Conservation (phyloP, 2,329 filamentous ascomycete species). For the Xylaria sp. region DNA sequence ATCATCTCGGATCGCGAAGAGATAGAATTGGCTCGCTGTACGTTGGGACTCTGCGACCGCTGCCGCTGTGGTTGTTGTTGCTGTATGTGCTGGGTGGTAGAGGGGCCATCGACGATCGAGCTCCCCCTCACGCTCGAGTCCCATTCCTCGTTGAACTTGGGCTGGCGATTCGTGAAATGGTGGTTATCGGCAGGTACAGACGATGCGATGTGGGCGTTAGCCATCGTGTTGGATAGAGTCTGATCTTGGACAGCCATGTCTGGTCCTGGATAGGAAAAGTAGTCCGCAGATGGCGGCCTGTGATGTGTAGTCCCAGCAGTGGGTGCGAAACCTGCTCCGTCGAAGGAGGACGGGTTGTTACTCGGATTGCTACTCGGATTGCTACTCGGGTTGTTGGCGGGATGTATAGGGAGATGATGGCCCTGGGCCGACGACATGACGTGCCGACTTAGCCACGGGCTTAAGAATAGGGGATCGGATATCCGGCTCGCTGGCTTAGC, state of each 20-base stretch:
- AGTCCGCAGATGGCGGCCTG: slow-evolving; percentile 33
- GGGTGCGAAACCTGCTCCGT: slow-evolving; percentile 20
- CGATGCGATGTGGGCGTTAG: slow-evolving; percentile 44
- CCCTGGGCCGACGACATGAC: slow-evolving; percentile 34
- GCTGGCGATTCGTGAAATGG: slow-evolving; percentile 40
- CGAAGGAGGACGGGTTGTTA: slow-evolving; percentile 31
- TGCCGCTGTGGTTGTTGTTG: slow-evolving; percentile 32
- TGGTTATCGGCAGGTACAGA: slow-evolving; percentile 33
- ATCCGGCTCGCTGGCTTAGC: neutral
- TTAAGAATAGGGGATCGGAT: slow-evolving; percentile 14
- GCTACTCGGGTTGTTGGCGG: neutral
- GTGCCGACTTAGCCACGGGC: slow-evolving; percentile 23
- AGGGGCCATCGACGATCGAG: slow-evolving; percentile 63
- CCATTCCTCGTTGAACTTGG: slow-evolving; percentile 73
- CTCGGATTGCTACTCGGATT: slow-evolving; percentile 33
- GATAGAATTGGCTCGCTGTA: slow-evolving; percentile 68
- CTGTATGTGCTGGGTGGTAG: slow-evolving; percentile 29
- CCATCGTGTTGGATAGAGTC: slow-evolving; percentile 45
- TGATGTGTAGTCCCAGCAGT: slow-evolving; percentile 24
- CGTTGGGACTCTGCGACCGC: slow-evolving; percentile 39
- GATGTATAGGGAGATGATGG: slow-evolving; percentile 23
- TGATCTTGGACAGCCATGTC: slow-evolving; percentile 40
- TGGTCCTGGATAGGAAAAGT: slow-evolving; percentile 39
- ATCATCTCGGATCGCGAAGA: slow-evolving; percentile 57
- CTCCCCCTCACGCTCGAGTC: slow-evolving; percentile 71